phyloP scores from a whole-genome alignment of 169 alveolate species.

The Cryptosporidium sp. region DNA sequence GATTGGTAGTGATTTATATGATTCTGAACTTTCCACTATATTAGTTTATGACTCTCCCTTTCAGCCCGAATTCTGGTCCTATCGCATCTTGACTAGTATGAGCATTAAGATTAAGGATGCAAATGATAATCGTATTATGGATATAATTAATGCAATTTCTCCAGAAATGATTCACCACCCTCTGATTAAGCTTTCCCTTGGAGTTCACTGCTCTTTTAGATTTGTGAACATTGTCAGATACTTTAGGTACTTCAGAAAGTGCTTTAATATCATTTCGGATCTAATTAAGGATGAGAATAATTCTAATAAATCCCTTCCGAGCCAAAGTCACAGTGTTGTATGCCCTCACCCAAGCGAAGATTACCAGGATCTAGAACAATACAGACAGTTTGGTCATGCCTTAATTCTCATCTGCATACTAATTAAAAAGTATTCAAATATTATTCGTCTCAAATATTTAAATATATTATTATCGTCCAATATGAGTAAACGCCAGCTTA shows the following conservation, averaged over 20 bases:
- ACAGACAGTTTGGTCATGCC: conserved; percentile 24
- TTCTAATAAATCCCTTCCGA: background rate
- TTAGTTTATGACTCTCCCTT: conserved; percentile 84
- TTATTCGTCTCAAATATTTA: conserved; percentile 45
- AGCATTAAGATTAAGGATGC: conserved; percentile 77
- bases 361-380: background rate
- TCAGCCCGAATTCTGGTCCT: conserved; percentile 89
- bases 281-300: background rate
- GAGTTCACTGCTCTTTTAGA: conserved; percentile 54
- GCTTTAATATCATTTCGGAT: background rate
- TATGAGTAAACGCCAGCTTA: conserved; percentile 21
- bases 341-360: background rate
- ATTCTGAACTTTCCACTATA: conserved; percentile 50
- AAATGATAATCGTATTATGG: conserved; percentile 79
- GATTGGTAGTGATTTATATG: background rate
- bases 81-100: conserved; percentile 82
- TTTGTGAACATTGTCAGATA: conserved; percentile 49
- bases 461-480: conserved; percentile 37
- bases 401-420: conserved; percentile 33
- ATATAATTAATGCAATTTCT: conserved; percentile 80
- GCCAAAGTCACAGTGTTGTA: background rate
- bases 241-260: conserved; percentile 52
- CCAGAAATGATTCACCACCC: conserved; percentile 35
- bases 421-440: conserved; percentile 60
- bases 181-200: conserved; percentile 76